Evolutionary conservation across 1,139 yeast species (phyloP), one percentile per base, ranked within the genome.

Genomic region (Hanseniaspora uvarum): DNA sequence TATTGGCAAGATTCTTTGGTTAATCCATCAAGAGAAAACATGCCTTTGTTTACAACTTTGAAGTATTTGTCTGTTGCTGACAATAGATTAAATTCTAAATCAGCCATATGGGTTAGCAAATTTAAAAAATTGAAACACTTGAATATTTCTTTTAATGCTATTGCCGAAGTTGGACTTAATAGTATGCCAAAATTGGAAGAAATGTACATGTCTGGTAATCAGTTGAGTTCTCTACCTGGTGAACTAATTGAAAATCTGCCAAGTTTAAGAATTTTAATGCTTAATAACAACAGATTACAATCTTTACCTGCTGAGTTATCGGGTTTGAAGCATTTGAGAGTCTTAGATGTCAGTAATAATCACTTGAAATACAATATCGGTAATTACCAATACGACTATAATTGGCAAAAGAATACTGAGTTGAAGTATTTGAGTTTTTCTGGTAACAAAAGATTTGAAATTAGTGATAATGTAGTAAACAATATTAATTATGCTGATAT

Each of bases 361-460:
- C 85, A 82, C 59, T 72, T 94, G 66, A 85, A 89, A 63, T 92
- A 92, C 68, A 92, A 94, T 62, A 87, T 92, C 56, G 84, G 94
- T 14, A 92, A 92, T 65, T 86, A 89, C 79, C 94, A 94, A 7
- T 89, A 87, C 65, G 98, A 92, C 66, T 92, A 97, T 97, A 92
- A 87, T 67, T 94, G 98, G 98, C 83, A 85, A 62, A 82, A 81
- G 73, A 94, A 92, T 64, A 72, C 76, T 55, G 81, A 82, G 47
- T 73, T 94, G 66, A 79, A 75, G 60, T 88, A 85, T 62, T 76
- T 94, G 65, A 92, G 89, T 66, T 82, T 94, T 58, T 86, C 96
- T 0, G 97, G 97, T 43, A 94, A 94, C 65, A 83, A 85, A 63
- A 76, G 96, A 58, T 80, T 94, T 59, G 98, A 92, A 65, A 87